These are phyloP conservation scores for Trichophyton simii DNA, from an alignment of 2,329 filamentous ascomycete genomes.

Conservation along the genomic window DNA sequence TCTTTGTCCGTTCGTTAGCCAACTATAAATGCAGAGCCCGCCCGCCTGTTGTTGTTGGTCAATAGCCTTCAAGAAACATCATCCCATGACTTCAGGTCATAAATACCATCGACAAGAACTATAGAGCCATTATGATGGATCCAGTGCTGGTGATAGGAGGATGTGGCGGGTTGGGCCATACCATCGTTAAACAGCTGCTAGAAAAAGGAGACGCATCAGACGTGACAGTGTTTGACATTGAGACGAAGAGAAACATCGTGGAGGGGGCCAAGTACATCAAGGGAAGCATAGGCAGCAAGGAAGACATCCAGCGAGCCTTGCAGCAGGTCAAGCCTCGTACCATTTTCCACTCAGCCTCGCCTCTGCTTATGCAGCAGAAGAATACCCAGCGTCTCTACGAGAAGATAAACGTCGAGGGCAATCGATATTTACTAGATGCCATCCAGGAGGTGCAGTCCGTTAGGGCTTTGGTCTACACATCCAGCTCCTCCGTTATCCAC, in stretches of 20 bases:
- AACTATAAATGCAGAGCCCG: background rate
- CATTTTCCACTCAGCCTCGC: constrained; percentile 75
- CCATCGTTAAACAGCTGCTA: background rate
- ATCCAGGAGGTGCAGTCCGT: constrained; percentile 42
- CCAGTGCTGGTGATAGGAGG: background rate
- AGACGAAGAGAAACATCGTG: background rate
- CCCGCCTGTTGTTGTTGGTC: background rate
- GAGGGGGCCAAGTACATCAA: background rate
- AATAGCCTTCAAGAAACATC: background rate
- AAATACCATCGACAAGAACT: background rate
- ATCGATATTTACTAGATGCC: constrained; percentile 48
- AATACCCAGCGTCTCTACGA: constrained; percentile 40
- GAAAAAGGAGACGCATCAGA: background rate
- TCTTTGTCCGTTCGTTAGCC: background rate
- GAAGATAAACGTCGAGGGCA: constrained; percentile 70
- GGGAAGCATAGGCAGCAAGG: constrained; percentile 14
- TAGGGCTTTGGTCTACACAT: constrained; percentile 59
- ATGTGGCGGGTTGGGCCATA: background rate
- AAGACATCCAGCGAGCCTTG: constrained; percentile 46
- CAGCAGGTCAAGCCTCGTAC: constrained; percentile 53
- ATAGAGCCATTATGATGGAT: background rate
- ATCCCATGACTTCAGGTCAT: background rate
- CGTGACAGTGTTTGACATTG: background rate
- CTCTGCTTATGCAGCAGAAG: constrained; percentile 34
- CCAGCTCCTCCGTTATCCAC: constrained; percentile 63